Conservation (phyloP, 805 yeast genomes). For the Ogataea corticis region DNA sequence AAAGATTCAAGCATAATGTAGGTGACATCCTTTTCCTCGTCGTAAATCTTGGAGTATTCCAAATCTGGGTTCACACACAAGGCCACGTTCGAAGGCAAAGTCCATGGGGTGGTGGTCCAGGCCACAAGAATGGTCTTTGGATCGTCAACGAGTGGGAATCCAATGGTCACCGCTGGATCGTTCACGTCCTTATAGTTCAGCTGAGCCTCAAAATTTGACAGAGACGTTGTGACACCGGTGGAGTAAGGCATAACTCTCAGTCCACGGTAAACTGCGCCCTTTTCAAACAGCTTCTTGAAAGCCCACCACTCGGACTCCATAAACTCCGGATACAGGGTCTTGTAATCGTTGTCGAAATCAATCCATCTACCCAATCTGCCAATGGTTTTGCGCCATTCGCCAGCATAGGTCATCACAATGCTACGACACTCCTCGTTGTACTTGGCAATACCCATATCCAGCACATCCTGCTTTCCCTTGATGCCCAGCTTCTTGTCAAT, state of each 20-base stretch:
- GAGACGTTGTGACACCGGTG: constrained; percentile 94
- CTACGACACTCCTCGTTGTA: constrained; percentile 94
- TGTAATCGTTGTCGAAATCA: constrained; percentile 97
- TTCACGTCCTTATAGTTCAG: constrained; percentile 96
- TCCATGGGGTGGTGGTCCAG: constrained; percentile 99
- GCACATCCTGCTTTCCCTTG: constrained; percentile 90
- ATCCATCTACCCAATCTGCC: constrained; percentile 98
- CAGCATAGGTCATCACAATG: constrained; percentile 96
- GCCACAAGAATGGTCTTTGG: constrained; percentile 86
- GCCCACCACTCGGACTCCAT: constrained; percentile 99
- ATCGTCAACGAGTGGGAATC: constrained; percentile 78
- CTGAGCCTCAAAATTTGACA: constrained; percentile 97
- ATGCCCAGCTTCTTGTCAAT: constrained; percentile 96
- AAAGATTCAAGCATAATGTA: constrained; percentile 84
- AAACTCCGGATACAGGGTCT: constrained; percentile 90
- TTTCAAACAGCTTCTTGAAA: constrained; percentile 81
- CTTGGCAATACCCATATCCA: constrained; percentile 89
- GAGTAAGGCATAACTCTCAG: constrained; percentile 98
- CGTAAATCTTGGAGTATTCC: constrained; percentile 89
- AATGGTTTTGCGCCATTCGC: constrained; percentile 90
- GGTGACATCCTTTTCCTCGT: constrained; percentile 79
- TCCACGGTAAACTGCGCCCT: constrained; percentile 91
- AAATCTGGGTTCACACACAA: constrained; percentile 88
- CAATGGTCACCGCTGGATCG: constrained; percentile 95
- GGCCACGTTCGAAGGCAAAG: constrained; percentile 91